phyloP scores from a whole-genome alignment of 2,329 filamentous ascomycete genomes.

The Pseudocercospora musae region DNA sequence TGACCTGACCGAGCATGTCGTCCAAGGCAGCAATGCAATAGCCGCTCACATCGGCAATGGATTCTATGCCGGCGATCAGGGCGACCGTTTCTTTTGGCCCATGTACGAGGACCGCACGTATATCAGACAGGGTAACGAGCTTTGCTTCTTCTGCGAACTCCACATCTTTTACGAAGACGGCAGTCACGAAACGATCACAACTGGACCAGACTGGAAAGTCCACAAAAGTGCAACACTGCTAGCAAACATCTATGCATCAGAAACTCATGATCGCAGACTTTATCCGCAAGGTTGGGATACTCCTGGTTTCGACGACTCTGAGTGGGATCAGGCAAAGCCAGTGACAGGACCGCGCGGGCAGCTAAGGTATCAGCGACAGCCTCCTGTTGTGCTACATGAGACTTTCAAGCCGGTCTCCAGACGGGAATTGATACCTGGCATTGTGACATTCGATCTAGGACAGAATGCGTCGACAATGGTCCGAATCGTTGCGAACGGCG shows the following conservation, averaged over 20 bases:
- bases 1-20: not conserved
- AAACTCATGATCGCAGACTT: slow-evolving; percentile 37
- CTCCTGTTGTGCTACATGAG: slow-evolving; percentile 40
- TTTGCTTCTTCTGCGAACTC: slow-evolving; percentile 15
- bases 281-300: slow-evolving; percentile 40
- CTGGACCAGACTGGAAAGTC: slow-evolving; percentile 39
- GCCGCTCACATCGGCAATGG: not conserved
- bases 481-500: slow-evolving; percentile 30
- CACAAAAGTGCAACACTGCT: not conserved
- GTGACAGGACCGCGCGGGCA: slow-evolving; percentile 42
- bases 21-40: not conserved
- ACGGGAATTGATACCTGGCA: slow-evolving; percentile 25
- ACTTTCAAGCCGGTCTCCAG: slow-evolving; percentile 33
- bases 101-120: not conserved
- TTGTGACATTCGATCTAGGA: slow-evolving; percentile 34
- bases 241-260: slow-evolving; percentile 26
- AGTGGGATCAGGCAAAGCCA: slow-evolving; percentile 38
- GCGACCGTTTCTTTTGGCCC: not conserved
- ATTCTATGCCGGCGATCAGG: not conserved
- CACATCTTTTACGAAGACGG: slow-evolving; percentile 41
- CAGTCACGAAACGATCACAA: slow-evolving; percentile 36
- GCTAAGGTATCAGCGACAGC: slow-evolving; percentile 42
- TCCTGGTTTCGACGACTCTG: slow-evolving; percentile 29
- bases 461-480: slow-evolving; percentile 38
- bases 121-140: not conserved